Evolutionary conservation across 129 eudicot genomes (phyloP).

Genomic region (Logfia minima): DNA sequence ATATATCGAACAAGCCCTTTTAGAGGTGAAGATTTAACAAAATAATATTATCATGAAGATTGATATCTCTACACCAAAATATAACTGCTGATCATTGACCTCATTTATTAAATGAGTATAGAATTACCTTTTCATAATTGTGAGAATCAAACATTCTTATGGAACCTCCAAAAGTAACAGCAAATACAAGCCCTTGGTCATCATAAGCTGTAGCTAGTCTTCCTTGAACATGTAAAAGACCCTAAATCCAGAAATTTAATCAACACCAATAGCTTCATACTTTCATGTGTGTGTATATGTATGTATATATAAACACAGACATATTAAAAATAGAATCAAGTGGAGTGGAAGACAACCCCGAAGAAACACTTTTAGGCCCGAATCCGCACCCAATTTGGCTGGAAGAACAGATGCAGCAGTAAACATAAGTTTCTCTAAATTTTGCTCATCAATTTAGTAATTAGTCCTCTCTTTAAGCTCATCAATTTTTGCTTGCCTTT

Average conservation of each 20-base stretch:
- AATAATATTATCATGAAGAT: conserved; percentile 18
- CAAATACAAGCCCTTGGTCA: conserved; percentile 93
- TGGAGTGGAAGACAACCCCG: too few species aligned
- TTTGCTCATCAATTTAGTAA: too few species aligned
- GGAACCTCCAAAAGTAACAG: conserved; percentile 90
- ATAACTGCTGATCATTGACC: background rate
- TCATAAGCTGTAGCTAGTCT: conserved; percentile 96
- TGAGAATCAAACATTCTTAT: conserved; percentile 94
- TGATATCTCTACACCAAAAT: conserved; percentile 6
- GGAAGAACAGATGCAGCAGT: too few species aligned
- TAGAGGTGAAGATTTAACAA: too few species aligned
- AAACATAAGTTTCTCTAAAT: too few species aligned
- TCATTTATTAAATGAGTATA: background rate
- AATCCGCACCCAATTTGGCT: too few species aligned
- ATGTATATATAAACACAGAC: too few species aligned
- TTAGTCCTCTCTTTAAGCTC: conserved; percentile 93
- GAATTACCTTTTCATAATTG: conserved; percentile 74
- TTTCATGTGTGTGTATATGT: too few species aligned
- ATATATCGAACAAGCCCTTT: too few species aligned
- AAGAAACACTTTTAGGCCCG: too few species aligned
- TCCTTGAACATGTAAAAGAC: conserved; percentile 91
- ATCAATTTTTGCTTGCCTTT: conserved; percentile 86
- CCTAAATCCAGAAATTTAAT: conserved; percentile 48
- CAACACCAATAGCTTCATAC: too few species aligned
- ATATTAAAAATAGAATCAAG: too few species aligned